Conservation (phyloP, 192 early-diverging fungal genomes). For the Chytriomyces hyalinus region DNA sequence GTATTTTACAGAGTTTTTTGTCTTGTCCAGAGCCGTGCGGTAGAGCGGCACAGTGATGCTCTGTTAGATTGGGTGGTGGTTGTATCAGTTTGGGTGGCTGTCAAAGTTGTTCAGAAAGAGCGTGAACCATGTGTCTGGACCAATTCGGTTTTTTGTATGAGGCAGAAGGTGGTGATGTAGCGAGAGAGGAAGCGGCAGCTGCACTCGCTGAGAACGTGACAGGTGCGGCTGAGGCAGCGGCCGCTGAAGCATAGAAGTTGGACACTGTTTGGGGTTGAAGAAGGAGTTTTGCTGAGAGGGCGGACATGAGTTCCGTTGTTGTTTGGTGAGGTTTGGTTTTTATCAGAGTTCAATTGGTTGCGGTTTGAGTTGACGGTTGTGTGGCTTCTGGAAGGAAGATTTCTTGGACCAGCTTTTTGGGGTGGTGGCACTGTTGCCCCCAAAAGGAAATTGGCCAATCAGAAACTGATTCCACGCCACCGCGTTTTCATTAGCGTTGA, state of each 20-base stretch:
- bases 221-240: neutral
- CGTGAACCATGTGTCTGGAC: slow-evolving; percentile 26
- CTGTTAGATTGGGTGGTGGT: slow-evolving; percentile 1
- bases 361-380: neutral
- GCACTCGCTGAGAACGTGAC: neutral
- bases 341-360: neutral
- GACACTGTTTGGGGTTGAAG: too few relatives aligned
- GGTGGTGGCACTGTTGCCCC: too few relatives aligned
- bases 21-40: slow-evolving; percentile 28
- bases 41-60: slow-evolving; percentile 36
- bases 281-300: slow-evolving; percentile 7
- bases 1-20: slow-evolving; percentile 19
- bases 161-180: neutral
- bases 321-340: neutral
- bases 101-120: neutral
- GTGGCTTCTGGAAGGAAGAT: too few relatives aligned
- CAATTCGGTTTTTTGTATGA: slow-evolving; percentile 9
- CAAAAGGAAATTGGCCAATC: too few relatives aligned
- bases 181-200: neutral
- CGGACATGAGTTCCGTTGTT: neutral
- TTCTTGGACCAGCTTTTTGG: too few relatives aligned
- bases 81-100: neutral
- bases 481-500: too few relatives aligned
- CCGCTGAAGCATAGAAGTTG: too few relatives aligned
- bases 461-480: too few relatives aligned